phyloP scores from a whole-genome alignment of 352 stramenopile genomes.

The Phytophthora syringae region DNA sequence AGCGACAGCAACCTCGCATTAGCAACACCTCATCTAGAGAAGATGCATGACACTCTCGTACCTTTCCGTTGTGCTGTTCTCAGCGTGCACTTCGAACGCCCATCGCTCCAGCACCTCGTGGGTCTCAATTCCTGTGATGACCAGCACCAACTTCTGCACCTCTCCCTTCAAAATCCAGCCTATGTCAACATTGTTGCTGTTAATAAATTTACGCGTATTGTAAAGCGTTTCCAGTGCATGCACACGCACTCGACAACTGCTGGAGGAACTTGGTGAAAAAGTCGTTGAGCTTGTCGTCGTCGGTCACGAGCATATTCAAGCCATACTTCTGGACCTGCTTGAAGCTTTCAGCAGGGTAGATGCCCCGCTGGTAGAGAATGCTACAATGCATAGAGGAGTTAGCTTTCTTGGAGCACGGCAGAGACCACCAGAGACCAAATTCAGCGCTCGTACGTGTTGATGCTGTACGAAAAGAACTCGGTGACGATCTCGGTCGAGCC shows the following conservation, averaged over 20 bases:
- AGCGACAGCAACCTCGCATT: background rate
- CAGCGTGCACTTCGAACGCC: slow-evolving; percentile 97
- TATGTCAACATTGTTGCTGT: slow-evolving; percentile 22
- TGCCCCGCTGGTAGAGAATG: slow-evolving; percentile 96
- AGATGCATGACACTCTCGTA: slow-evolving; percentile 22
- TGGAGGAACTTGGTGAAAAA: slow-evolving; percentile 96
- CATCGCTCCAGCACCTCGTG: slow-evolving; percentile 98
- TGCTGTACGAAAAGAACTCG: slow-evolving; percentile 99
- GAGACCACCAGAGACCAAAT: slow-evolving; percentile 1
- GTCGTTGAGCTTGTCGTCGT: slow-evolving; percentile 95
- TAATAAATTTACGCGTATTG: background rate
- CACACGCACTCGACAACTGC: slow-evolving; percentile 82
- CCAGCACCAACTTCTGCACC: slow-evolving; percentile 97
- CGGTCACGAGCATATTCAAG: slow-evolving; percentile 98
- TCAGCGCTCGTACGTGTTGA: slow-evolving; percentile 91
- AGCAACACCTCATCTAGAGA: background rate
- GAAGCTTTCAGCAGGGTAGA: slow-evolving; percentile 99
- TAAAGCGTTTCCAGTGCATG: background rate
- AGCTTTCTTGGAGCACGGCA: slow-evolving; percentile 7
- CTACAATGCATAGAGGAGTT: slow-evolving; percentile 38
- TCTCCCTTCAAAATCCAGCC: slow-evolving; percentile 96
- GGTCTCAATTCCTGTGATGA: slow-evolving; percentile 97
- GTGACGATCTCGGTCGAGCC: slow-evolving; percentile 98
- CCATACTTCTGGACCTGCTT: slow-evolving; percentile 98
- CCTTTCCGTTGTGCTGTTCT: slow-evolving; percentile 46